Evolutionary conservation across 768 basidiomycete genomes (phyloP).

Genomic region (Rhodotorula graminis): DNA sequence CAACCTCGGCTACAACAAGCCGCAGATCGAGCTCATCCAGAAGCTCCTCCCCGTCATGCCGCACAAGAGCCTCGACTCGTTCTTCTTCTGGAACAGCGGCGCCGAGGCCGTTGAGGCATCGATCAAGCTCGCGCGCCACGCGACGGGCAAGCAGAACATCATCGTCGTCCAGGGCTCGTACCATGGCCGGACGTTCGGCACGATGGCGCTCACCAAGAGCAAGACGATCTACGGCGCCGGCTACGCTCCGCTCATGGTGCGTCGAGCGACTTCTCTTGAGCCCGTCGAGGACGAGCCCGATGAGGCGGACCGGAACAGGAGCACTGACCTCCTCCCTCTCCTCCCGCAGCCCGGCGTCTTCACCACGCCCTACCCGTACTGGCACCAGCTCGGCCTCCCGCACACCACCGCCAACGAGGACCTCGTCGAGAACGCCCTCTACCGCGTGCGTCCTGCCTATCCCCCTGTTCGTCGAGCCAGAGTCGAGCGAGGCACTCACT

Average conservation of each 20-base stretch:
- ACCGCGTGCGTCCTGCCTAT: slow-evolving; percentile 18
- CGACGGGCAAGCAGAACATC: slow-evolving; percentile 79
- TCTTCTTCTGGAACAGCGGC: slow-evolving; percentile 71
- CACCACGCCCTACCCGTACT: slow-evolving; percentile 79
- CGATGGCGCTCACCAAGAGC: slow-evolving; percentile 87
- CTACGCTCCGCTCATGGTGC: slow-evolving; percentile 73
- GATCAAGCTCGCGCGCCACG: slow-evolving; percentile 73
- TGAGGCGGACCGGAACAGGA: too few species aligned
- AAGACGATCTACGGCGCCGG: slow-evolving; percentile 86
- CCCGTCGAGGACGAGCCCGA: too few species aligned
- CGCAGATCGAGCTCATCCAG: slow-evolving; percentile 81
- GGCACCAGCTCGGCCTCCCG: slow-evolving; percentile 55
- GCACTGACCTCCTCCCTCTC: background rate
- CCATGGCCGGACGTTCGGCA: slow-evolving; percentile 88
- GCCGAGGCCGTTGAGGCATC: slow-evolving; percentile 87
- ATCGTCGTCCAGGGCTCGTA: slow-evolving; percentile 87
- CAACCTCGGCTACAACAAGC: slow-evolving; percentile 79
- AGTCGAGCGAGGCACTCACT: too few species aligned
- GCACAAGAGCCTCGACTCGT: slow-evolving; percentile 79
- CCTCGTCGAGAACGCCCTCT: slow-evolving; percentile 37
- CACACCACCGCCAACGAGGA: slow-evolving; percentile 34
- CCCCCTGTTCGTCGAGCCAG: too few species aligned
- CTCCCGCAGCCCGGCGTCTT: slow-evolving; percentile 69
- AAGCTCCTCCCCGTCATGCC: slow-evolving; percentile 84
- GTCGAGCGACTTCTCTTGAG: too few species aligned